phyloP scores from a whole-genome alignment of 2,329 filamentous ascomycete species.

The Huntiella abstrusa region DNA sequence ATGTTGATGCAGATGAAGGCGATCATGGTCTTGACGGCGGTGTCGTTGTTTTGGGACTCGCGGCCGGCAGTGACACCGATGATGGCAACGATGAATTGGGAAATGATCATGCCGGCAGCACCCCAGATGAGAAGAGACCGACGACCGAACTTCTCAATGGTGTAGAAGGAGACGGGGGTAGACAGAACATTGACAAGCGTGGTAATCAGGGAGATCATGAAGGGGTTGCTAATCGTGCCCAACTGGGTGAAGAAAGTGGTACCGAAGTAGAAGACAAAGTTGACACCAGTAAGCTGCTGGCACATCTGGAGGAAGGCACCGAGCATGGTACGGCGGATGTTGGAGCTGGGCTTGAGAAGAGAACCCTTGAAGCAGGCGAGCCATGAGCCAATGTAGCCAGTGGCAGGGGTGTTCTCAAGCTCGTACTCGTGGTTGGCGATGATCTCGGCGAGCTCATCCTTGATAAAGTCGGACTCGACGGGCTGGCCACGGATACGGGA shows the following conservation, averaged over 20 bases:
- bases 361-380: constrained; percentile 46
- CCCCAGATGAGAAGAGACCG: constrained; percentile 63
- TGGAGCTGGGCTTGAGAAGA: constrained; percentile 42
- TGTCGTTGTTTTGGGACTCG: constrained; percentile 32
- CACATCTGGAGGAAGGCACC: constrained; percentile 44
- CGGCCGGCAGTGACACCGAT: constrained; percentile 44
- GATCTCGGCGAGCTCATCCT: constrained; percentile 65
- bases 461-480: constrained; percentile 52
- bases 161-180: constrained; percentile 74
- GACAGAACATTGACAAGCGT: constrained; percentile 76
- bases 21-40: constrained; percentile 51
- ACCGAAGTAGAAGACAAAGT: constrained; percentile 83
- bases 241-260: constrained; percentile 69
- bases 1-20: constrained; percentile 85
- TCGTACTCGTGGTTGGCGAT: constrained; percentile 82
- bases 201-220: constrained; percentile 71
- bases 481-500: constrained; percentile 56
- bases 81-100: constrained; percentile 75
- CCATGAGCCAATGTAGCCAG: constrained; percentile 51
- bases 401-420: constrained; percentile 44
- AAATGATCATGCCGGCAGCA: constrained; percentile 64
- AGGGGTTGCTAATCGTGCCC: constrained; percentile 56
- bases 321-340: constrained; percentile 50
- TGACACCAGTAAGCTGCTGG: constrained; percentile 60
- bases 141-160: constrained; percentile 65